These are phyloP conservation scores for Glarea lozoyensis DNA, from an alignment of 495 filamentous ascomycete species.

Conservation along the genomic window DNA sequence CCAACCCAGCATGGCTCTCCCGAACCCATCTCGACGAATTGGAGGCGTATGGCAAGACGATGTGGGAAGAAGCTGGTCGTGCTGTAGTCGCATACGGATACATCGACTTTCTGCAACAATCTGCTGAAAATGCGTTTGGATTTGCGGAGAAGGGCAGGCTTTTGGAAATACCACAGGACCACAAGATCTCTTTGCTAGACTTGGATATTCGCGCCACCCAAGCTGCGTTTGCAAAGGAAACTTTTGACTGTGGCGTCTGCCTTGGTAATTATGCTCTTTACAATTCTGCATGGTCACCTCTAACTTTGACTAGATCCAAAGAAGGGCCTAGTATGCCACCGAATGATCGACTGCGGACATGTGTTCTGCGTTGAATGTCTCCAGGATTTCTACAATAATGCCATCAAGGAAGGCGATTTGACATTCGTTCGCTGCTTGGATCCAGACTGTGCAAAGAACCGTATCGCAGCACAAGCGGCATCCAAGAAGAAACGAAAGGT, in stretches of 20 bases:
- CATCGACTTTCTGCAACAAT: slow-evolving; percentile 79
- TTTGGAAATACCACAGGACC: slow-evolving; percentile 43
- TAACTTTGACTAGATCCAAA: slow-evolving; percentile 56
- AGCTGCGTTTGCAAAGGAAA: slow-evolving; percentile 70
- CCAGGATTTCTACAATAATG: slow-evolving; percentile 79
- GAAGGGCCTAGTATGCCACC: slow-evolving; percentile 75
- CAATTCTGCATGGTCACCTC: neutral
- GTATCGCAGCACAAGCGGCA: slow-evolving; percentile 19
- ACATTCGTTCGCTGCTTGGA: slow-evolving; percentile 66
- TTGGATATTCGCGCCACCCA: slow-evolving; percentile 66
- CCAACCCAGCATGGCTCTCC: slow-evolving; percentile 64
- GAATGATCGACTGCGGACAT: slow-evolving; percentile 69
- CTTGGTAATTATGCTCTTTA: slow-evolving; percentile 27
- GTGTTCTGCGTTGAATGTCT: slow-evolving; percentile 85
- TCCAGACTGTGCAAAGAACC: slow-evolving; percentile 64
- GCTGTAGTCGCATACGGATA: slow-evolving; percentile 74
- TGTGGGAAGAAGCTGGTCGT: slow-evolving; percentile 80
- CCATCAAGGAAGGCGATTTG: slow-evolving; percentile 80
- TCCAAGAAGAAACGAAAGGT: slow-evolving; percentile 29
- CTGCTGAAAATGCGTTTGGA: slow-evolving; percentile 69
- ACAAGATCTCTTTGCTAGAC: slow-evolving; percentile 68
- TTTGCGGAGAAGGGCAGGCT: slow-evolving; percentile 44
- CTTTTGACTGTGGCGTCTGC: slow-evolving; percentile 86
- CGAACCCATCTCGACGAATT: slow-evolving; percentile 45
- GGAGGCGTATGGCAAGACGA: slow-evolving; percentile 43